phyloP scores from a whole-genome alignment of 2,329 filamentous ascomycete species.

The Fusarium zealandicum region DNA sequence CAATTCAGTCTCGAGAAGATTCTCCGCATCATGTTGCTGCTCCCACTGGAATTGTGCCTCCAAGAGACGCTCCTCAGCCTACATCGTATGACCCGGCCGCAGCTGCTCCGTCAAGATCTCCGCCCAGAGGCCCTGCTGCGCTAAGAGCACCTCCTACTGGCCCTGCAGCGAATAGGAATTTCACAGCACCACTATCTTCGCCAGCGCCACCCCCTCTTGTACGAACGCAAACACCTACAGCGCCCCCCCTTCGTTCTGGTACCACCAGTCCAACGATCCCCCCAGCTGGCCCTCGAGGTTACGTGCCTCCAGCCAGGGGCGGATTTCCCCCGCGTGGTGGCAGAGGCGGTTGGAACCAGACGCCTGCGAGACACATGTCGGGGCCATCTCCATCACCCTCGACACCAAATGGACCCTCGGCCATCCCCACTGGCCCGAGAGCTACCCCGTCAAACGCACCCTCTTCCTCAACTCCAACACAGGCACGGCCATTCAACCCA shows the following conservation, averaged over 20 bases:
- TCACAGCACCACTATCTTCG: constrained; percentile 47
- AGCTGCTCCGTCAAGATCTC: constrained; percentile 50
- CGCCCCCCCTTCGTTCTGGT: constrained; percentile 47
- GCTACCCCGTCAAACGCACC: constrained; percentile 43
- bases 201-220: constrained; percentile 45
- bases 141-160: constrained; percentile 59
- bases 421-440: constrained; percentile 59
- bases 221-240: constrained; percentile 47
- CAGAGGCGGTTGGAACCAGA: constrained; percentile 54
- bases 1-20: constrained; percentile 51
- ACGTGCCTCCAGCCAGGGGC: constrained; percentile 55
- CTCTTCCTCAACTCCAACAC: constrained; percentile 50
- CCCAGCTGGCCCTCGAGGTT: constrained; percentile 63
- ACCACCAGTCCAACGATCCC: constrained; percentile 57
- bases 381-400: constrained; percentile 50
- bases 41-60: constrained; percentile 33
- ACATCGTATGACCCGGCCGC: constrained; percentile 41
- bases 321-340: constrained; percentile 55
- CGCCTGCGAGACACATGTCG: constrained; percentile 45
- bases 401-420: constrained; percentile 48
- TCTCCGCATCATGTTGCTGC: constrained; percentile 43
- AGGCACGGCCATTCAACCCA: constrained; percentile 61
- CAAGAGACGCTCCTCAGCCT: constrained; percentile 42
- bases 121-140: constrained; percentile 63
- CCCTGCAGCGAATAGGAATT: constrained; percentile 49